phyloP scores from a whole-genome alignment of 768 basidiomycete genomes.

The Lactarius sp. region DNA sequence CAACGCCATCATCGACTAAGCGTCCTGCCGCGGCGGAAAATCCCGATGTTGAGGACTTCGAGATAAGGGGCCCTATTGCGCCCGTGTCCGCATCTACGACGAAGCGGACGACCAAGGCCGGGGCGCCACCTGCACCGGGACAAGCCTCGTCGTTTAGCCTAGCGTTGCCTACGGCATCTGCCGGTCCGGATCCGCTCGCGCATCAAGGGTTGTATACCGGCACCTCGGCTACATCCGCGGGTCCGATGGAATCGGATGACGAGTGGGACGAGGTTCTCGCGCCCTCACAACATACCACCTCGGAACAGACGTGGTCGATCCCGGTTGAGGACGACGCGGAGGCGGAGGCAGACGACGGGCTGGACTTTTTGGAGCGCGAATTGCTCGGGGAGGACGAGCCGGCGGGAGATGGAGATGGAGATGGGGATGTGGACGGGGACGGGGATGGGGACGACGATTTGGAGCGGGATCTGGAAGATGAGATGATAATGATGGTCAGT shows the following conservation, averaged over 20 bases:
- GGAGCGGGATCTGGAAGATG: slow-evolving; percentile 39
- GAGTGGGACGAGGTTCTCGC: slow-evolving; percentile 46
- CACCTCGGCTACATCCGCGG: slow-evolving; percentile 23
- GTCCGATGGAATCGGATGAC: slow-evolving; percentile 37
- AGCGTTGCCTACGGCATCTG: slow-evolving; percentile 35
- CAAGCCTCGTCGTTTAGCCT: slow-evolving; percentile 31
- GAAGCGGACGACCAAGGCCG: slow-evolving; percentile 28
- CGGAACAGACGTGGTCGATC: slow-evolving; percentile 33
- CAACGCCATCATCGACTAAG: not conserved
- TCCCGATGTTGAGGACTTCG: slow-evolving; percentile 45
- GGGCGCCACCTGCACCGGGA: slow-evolving; percentile 29
- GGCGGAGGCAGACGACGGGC: slow-evolving; percentile 37
- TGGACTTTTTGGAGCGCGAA: slow-evolving; percentile 28
- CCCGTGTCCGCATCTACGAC: slow-evolving; percentile 17
- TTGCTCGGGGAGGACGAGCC: slow-evolving; percentile 22
- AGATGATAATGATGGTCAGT: slow-evolving; percentile 30
- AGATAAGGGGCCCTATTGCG: slow-evolving; percentile 45
- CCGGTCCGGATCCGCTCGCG: slow-evolving; percentile 25
- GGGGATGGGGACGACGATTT: slow-evolving; percentile 55
- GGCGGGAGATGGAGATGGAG: slow-evolving; percentile 29
- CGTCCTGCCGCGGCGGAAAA: slow-evolving; percentile 20
- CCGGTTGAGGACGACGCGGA: slow-evolving; percentile 32
- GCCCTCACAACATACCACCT: not conserved
- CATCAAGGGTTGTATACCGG: slow-evolving; percentile 26
- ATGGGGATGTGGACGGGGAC: slow-evolving; percentile 43